Conservation (phyloP, 2,329 filamentous ascomycete genomes). For the Xylariaceae sp. region DNA sequence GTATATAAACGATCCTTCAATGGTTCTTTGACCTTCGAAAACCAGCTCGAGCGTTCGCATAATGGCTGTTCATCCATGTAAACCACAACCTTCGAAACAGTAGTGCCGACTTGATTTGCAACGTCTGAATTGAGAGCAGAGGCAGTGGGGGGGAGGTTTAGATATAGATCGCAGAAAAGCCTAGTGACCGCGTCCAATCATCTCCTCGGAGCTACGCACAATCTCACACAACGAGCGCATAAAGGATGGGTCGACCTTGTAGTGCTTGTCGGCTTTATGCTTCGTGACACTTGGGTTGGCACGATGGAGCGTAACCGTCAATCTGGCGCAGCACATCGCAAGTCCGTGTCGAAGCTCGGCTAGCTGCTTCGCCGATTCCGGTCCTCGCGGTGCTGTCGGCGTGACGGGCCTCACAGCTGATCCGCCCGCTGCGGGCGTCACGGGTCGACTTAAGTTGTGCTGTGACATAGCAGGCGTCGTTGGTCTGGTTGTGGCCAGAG, state of each 20-base stretch:
- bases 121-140: neutral
- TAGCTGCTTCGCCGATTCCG: conserved; percentile 21
- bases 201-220: conserved; percentile 38
- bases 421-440: conserved; percentile 1
- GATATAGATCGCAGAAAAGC: neutral
- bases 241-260: conserved; percentile 32
- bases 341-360: conserved; percentile 45
- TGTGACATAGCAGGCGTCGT: neutral
- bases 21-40: too few species aligned
- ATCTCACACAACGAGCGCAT: conserved; percentile 31
- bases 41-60: too few species aligned
- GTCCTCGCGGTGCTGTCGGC: conserved; percentile 3
- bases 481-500: neutral
- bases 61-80: too few species aligned
- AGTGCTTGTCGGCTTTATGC: conserved; percentile 1
- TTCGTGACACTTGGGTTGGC: neutral
- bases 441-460: conserved; percentile 2
- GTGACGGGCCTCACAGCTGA: conserved; percentile 13
- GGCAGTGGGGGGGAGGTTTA: neutral
- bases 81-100: too few species aligned
- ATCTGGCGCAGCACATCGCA: conserved; percentile 43
- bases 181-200: conserved; percentile 11
- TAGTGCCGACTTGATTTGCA: neutral
- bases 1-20: too few species aligned
- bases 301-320: conserved; percentile 45